These are phyloP conservation scores for Pleurotus sapidus DNA, from an alignment of 768 basidiomycete species.

Conservation along the genomic window DNA sequence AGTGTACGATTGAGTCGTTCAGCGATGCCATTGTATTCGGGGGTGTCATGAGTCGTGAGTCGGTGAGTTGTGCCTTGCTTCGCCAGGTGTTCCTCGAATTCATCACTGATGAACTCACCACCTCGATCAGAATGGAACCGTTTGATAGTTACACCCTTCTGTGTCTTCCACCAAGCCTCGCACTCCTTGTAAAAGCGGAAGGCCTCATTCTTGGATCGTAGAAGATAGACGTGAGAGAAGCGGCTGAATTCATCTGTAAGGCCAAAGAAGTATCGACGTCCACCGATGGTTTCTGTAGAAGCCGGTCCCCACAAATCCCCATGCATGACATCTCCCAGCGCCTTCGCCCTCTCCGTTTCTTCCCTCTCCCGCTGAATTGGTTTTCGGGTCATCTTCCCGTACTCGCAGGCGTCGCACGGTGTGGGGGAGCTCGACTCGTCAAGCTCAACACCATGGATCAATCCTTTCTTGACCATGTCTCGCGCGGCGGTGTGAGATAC, in stretches of 20 bases:
- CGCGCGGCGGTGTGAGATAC: slow-evolving; percentile 12
- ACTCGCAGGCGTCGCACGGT: slow-evolving; percentile 27
- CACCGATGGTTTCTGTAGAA: slow-evolving; percentile 12
- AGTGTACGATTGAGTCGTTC: slow-evolving; percentile 20
- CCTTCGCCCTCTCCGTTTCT: slow-evolving; percentile 1
- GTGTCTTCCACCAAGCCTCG: slow-evolving; percentile 21
- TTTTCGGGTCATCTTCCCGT: slow-evolving; percentile 23
- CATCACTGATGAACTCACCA: slow-evolving; percentile 24
- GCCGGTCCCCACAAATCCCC: slow-evolving; percentile 38
- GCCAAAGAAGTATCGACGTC: slow-evolving; percentile 24
- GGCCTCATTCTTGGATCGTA: slow-evolving; percentile 17
- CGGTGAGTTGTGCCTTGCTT: slow-evolving; percentile 24
- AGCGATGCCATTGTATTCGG: slow-evolving; percentile 19
- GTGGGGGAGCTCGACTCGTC: neutral
- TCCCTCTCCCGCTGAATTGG: slow-evolving; percentile 15
- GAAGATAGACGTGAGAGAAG: slow-evolving; percentile 10
- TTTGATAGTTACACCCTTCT: slow-evolving; percentile 17
- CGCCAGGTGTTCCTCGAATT: slow-evolving; percentile 17
- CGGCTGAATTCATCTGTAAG: slow-evolving; percentile 27
- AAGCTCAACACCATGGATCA: slow-evolving; percentile 12
- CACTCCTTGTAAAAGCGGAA: slow-evolving; percentile 15
- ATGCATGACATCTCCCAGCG: slow-evolving; percentile 21
- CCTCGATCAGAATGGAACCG: slow-evolving; percentile 26
- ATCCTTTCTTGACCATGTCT: slow-evolving; percentile 13
- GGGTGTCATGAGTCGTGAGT: slow-evolving; percentile 2